phyloP scores from a whole-genome alignment of 1,139 yeast species.

The Lodderomyces oxycetoniae region DNA sequence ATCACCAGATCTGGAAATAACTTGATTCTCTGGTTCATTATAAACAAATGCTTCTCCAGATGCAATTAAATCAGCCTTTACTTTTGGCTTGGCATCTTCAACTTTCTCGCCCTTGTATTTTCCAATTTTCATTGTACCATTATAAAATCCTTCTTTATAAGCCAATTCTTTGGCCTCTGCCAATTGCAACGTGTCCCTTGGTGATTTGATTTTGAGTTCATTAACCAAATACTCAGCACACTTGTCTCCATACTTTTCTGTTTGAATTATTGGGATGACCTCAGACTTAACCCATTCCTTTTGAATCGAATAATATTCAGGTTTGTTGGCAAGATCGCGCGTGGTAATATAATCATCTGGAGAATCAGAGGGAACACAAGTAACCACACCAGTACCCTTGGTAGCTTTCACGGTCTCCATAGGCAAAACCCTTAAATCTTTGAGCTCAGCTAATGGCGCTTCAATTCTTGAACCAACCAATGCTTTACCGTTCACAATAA shows the following conservation, averaged over 20 bases:
- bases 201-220: slow-evolving; percentile 86
- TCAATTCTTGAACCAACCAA: slow-evolving; percentile 82
- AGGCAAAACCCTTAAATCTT: slow-evolving; percentile 80
- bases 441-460: slow-evolving; percentile 76
- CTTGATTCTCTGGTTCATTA: slow-evolving; percentile 89
- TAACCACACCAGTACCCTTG: slow-evolving; percentile 98
- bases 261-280: slow-evolving; percentile 66
- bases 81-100: slow-evolving; percentile 85
- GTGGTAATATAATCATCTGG: slow-evolving; percentile 95
- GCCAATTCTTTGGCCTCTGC: slow-evolving; percentile 93
- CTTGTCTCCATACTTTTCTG: slow-evolving; percentile 83
- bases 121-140: slow-evolving; percentile 79
- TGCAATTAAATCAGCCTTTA: slow-evolving; percentile 74
- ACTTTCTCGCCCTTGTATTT: slow-evolving; percentile 85
- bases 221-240: slow-evolving; percentile 85
- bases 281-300: slow-evolving; percentile 83
- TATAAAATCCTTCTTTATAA: slow-evolving; percentile 94
- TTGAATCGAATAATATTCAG: slow-evolving; percentile 83
- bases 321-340: slow-evolving; percentile 78
- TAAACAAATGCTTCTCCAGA: slow-evolving; percentile 81
- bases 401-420: slow-evolving; percentile 95
- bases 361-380: slow-evolving; percentile 97
- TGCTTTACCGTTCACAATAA: slow-evolving; percentile 60
- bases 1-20: slow-evolving; percentile 93
- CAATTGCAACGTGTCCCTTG: slow-evolving; percentile 82